Evolutionary conservation across 805 yeast genomes (phyloP).

Genomic region (Pichia cabralensis): DNA sequence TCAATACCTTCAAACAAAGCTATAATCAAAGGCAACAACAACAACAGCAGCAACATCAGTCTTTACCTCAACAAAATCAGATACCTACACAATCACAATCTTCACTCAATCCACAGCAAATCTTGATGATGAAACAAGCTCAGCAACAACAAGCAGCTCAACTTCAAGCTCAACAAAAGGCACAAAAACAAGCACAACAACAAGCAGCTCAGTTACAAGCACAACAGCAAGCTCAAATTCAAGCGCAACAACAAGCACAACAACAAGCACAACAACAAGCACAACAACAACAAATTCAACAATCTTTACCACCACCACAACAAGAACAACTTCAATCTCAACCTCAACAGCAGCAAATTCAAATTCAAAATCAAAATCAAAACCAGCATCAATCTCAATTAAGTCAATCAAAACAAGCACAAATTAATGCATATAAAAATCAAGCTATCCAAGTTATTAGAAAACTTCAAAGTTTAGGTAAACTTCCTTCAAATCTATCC

Average conservation of each 20-base stretch:
- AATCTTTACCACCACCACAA: background rate
- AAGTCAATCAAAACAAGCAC: constrained; percentile 9
- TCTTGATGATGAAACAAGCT: constrained; percentile 19
- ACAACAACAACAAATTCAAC: background rate
- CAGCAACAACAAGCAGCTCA: constrained; percentile 18
- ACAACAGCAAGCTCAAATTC: background rate
- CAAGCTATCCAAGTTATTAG: constrained; percentile 28
- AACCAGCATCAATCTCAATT: constrained; percentile 2
- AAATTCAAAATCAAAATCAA: background rate
- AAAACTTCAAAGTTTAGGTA: constrained; percentile 26
- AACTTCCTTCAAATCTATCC: constrained; percentile 22
- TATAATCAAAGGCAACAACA: constrained; percentile 18
- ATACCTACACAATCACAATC: constrained; percentile 8
- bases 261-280: background rate
- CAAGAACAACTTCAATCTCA: background rate
- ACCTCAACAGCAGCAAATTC: constrained; percentile 1
- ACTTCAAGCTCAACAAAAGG: constrained; percentile 11
- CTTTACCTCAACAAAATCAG: constrained; percentile 10
- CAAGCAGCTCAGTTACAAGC: background rate
- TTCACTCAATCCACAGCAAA: constrained; percentile 24
- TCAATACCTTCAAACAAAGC: constrained; percentile 40
- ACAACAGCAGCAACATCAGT: constrained; percentile 28
- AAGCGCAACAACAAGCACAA: constrained; percentile 9
- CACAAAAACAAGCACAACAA: background rate
- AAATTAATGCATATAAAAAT: constrained; percentile 21